Conservation (phyloP, 306 rosid species). For the Vigna hirtella region DNA sequence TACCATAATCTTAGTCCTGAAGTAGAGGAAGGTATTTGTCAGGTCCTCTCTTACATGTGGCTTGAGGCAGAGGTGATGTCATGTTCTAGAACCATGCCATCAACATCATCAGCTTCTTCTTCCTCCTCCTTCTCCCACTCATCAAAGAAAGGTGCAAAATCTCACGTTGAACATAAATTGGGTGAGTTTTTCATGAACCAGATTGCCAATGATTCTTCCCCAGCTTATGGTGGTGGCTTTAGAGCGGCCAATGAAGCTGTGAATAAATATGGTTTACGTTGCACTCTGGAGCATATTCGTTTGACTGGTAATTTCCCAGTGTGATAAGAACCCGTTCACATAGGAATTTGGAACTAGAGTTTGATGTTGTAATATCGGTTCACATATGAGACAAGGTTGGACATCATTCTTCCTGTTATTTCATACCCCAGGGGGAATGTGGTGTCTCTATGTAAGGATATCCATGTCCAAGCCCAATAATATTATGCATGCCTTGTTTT, state of each 20-base stretch:
- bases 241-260: conserved; percentile 85
- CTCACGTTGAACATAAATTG: conserved; percentile 69
- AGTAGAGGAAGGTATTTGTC: conserved; percentile 97
- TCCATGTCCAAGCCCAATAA: conserved; percentile 48
- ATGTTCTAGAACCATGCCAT: conserved; percentile 62
- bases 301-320: conserved; percentile 77
- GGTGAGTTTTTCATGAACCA: conserved; percentile 92
- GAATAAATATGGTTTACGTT: conserved; percentile 69
- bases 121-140: conserved; percentile 43
- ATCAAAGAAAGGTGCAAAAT: conserved; percentile 80
- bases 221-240: conserved; percentile 89
- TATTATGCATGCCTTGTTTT: conserved; percentile 45
- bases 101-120: conserved; percentile 59
- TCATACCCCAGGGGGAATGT: conserved; percentile 27
- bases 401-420: conserved; percentile 39
- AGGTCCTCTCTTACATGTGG: conserved; percentile 93
- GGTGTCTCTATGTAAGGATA: conserved; percentile 36
- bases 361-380: conserved; percentile 36
- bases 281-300: conserved; percentile 78
- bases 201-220: conserved; percentile 81
- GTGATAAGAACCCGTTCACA: conserved; percentile 41
- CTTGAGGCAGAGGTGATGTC: conserved; percentile 94
- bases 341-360: conserved; percentile 15
- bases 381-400: conserved; percentile 36
- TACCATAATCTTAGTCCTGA: conserved; percentile 74